Percentiles rank a stretch among this genome's conserved stretches.
phyloP scores from a whole-genome alignment of 148 eudicot genomes.

The Heliosperma pusillum region DNA sequence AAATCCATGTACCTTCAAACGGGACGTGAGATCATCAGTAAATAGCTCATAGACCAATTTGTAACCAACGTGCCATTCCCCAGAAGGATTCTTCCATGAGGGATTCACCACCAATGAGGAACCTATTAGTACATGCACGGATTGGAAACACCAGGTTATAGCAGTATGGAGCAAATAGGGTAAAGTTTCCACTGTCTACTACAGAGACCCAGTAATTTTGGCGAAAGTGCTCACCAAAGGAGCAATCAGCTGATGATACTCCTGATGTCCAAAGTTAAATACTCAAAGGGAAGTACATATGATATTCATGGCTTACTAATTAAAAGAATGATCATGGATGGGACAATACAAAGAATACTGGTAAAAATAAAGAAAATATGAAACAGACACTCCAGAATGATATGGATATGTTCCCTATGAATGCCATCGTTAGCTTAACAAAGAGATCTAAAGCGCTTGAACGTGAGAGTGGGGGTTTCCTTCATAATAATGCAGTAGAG shows the following conservation, averaged over 20 bases:
- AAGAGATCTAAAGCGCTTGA: background rate
- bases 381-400: background rate
- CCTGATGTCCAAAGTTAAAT: background rate
- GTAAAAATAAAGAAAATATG: background rate
- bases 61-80: constrained; percentile 93
- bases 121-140: constrained; percentile 36
- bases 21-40: constrained; percentile 68
- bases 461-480: background rate
- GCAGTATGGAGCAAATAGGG: background rate
- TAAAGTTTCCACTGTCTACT: background rate
- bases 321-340: background rate
- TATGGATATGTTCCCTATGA: background rate
- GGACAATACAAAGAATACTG: background rate
- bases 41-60: constrained; percentile 89
- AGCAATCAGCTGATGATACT: background rate
- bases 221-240: background rate
- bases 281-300: background rate
- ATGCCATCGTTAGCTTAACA: background rate
- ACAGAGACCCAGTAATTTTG: background rate
- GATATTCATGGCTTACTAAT: background rate
- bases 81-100: constrained; percentile 91
- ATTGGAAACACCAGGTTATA: background rate
- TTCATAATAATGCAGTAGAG: background rate
- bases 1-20: constrained; percentile 62
- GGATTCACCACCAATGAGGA: constrained; percentile 68